phyloP scores from a whole-genome alignment of 2,329 filamentous ascomycete genomes.

The Aureobasidium namibiae region DNA sequence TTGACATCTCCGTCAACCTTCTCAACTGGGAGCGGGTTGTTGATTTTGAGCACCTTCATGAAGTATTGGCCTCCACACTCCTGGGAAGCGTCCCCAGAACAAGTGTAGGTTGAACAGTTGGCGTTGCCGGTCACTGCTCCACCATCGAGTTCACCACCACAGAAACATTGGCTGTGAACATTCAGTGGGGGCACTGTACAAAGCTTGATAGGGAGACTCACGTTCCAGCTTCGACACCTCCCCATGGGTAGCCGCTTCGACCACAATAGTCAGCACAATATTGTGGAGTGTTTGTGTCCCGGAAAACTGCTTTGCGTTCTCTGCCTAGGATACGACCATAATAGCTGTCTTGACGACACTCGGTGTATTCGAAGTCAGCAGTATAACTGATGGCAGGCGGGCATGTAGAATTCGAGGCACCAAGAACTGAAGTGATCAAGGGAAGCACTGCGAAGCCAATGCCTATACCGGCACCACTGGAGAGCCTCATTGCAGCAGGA shows the following conservation, averaged over 20 bases:
- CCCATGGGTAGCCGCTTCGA: conserved; percentile 2
- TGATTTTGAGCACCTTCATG: not conserved
- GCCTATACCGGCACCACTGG: not conserved
- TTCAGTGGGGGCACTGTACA: not conserved
- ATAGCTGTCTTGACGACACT: conserved; percentile 4
- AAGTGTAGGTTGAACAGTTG: conserved; percentile 3
- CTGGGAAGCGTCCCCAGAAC: conserved; percentile 3
- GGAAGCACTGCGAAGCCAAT: not conserved
- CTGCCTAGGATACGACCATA: conserved; percentile 1
- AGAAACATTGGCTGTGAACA: not conserved
- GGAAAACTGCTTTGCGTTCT: conserved; percentile 8
- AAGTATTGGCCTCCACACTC: conserved; percentile 2
- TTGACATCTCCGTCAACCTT: conserved; percentile 10
- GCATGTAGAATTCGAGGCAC: not conserved
- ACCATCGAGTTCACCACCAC: not conserved
- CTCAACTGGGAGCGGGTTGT: not conserved
- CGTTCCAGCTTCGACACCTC: conserved; percentile 3
- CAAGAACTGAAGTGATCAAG: not conserved
- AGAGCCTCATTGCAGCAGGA: not conserved
- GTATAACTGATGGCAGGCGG: not conserved
- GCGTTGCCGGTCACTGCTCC: not conserved
- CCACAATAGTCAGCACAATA: conserved; percentile 9
- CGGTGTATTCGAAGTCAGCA: not conserved
- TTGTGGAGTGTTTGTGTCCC: conserved; percentile 6
- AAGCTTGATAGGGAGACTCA: not conserved